phyloP scores from a whole-genome alignment of 768 basidiomycete genomes.

The Boletus bicolor region DNA sequence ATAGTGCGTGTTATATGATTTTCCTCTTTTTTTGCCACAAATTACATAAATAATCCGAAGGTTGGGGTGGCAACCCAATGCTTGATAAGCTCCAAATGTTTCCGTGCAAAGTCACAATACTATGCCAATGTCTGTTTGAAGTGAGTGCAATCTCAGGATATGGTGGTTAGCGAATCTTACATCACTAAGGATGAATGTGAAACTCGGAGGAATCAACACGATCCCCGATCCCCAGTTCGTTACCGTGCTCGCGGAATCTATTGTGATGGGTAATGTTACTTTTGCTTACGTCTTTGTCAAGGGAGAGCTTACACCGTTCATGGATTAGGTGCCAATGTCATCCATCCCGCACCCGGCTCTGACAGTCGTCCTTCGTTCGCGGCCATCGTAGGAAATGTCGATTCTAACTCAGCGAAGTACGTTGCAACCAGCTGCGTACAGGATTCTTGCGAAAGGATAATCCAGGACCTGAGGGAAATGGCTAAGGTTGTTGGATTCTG shows the following conservation, averaged over 20 bases:
- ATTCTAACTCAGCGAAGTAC: constrained; percentile 74
- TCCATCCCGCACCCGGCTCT: constrained; percentile 78
- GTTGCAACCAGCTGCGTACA: constrained; percentile 61
- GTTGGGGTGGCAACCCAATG: constrained; percentile 80
- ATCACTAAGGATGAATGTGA: constrained; percentile 66
- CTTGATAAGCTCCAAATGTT: constrained; percentile 63
- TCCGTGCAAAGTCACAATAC: constrained; percentile 68
- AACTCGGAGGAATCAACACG: constrained; percentile 79
- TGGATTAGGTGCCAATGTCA: constrained; percentile 68
- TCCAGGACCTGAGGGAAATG: constrained; percentile 68
- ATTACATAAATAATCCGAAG: constrained; percentile 29
- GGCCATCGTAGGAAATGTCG: constrained; percentile 78
- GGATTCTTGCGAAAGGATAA: constrained; percentile 68
- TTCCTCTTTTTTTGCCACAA: neutral
- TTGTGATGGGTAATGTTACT: constrained; percentile 61
- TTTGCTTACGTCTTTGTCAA: neutral
- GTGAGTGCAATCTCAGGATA: constrained; percentile 39
- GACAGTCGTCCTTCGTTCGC: constrained; percentile 81
- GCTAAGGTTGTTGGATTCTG: constrained; percentile 39
- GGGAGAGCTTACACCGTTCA: constrained; percentile 1
- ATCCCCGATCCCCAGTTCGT: constrained; percentile 70
- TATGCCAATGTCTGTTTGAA: constrained; percentile 80
- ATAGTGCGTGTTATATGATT: constrained; percentile 33
- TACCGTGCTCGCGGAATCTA: constrained; percentile 64
- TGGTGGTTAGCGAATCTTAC: neutral